A percentile compares a stretch with the other conserved stretches of the same genome.
These are phyloP conservation scores for Erysiphe pulchra DNA, from an alignment of 2,329 filamentous ascomycete genomes.

Conservation along the genomic window DNA sequence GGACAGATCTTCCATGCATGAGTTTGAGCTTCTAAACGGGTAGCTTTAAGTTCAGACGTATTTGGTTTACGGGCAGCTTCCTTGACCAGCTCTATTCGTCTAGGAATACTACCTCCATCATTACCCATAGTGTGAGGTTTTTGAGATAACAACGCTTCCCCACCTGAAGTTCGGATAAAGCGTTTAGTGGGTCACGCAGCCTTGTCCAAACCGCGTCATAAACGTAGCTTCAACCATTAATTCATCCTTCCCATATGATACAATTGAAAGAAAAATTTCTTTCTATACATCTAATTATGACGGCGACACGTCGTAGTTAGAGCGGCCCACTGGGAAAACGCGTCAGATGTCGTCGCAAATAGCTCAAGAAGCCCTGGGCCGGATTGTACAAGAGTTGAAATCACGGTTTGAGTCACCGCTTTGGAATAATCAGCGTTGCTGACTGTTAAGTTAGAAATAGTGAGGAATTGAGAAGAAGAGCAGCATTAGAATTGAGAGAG, in stretches of 20 bases:
- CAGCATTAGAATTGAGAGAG: slow-evolving; percentile 13
- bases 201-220: too few species aligned
- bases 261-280: too few species aligned
- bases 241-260: too few species aligned
- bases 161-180: too few species aligned
- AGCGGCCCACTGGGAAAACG: neutral
- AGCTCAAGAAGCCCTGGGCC: slow-evolving; percentile 11
- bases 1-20: slow-evolving; percentile 77
- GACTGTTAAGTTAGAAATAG: slow-evolving; percentile 6
- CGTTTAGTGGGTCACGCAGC: too few species aligned
- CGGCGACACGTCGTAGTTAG: too few species aligned
- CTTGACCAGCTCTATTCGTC: slow-evolving; percentile 84
- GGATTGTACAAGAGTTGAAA: slow-evolving; percentile 12
- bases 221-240: too few species aligned
- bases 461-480: slow-evolving; percentile 13
- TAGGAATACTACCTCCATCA: slow-evolving; percentile 91
- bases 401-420: slow-evolving; percentile 7
- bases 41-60: slow-evolving; percentile 68
- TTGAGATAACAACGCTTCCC: neutral
- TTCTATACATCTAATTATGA: too few species aligned
- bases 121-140: slow-evolving; percentile 71
- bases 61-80: slow-evolving; percentile 65
- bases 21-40: slow-evolving; percentile 56
- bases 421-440: slow-evolving; percentile 1
- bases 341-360: slow-evolving; percentile 12